phyloP scores from a whole-genome alignment of 805 yeast species.

The Limtongia smithiae region DNA sequence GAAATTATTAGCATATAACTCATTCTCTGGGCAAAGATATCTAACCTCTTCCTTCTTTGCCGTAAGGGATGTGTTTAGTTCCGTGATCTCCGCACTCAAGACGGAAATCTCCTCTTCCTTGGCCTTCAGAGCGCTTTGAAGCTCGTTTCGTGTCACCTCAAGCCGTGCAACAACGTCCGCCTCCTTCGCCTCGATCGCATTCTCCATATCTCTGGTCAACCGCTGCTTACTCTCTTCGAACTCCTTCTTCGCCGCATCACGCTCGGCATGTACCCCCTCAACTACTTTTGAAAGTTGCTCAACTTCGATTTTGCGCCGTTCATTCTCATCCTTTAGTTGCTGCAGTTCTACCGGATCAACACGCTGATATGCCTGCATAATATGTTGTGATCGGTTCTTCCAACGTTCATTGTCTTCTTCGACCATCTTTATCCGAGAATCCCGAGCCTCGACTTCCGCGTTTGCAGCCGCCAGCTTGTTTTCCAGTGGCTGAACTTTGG shows the following conservation, averaged over 20 bases:
- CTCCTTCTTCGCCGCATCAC: too few relatives aligned
- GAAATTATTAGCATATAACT: background rate
- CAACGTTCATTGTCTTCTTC: constrained; percentile 58
- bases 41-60: constrained; percentile 6
- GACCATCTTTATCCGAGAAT: constrained; percentile 46
- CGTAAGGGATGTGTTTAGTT: constrained; percentile 19
- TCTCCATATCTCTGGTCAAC: too few relatives aligned
- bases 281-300: constrained; percentile 25
- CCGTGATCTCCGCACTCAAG: constrained; percentile 12
- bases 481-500: constrained; percentile 47
- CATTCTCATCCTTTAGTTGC: constrained; percentile 38
- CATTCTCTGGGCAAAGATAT: background rate
- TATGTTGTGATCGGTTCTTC: constrained; percentile 51
- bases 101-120: constrained; percentile 14
- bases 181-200: too few relatives aligned
- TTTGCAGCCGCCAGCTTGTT: constrained; percentile 40
- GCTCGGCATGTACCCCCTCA: constrained; percentile 6
- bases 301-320: too few relatives aligned
- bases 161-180: too few relatives aligned
- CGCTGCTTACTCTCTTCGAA: too few relatives aligned
- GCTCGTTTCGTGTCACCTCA: too few relatives aligned
- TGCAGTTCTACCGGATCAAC: constrained; percentile 48
- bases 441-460: constrained; percentile 48
- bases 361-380: constrained; percentile 43
- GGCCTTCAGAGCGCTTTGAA: too few relatives aligned